A percentile compares a stretch with the other conserved stretches of the same genome.
These are phyloP conservation scores for Mycena sp. DNA, from an alignment of 1,284 basidiomycete genomes.

Conservation along the genomic window DNA sequence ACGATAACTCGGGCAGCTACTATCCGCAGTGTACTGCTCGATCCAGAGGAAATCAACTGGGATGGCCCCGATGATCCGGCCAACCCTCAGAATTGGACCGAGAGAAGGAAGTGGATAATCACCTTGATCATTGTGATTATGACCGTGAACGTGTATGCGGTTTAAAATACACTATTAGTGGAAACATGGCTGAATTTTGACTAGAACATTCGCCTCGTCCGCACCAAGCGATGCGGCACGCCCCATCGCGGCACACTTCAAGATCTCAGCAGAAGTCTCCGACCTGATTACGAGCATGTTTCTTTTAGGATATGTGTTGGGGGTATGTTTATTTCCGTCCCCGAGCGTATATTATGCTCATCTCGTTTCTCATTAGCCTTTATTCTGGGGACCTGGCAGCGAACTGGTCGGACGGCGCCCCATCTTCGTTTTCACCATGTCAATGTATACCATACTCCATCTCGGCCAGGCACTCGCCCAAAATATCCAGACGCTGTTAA, in stretches of 20 bases:
- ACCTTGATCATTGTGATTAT: constrained; percentile 55
- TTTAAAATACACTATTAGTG: constrained; percentile 25
- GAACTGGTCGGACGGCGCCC: constrained; percentile 73
- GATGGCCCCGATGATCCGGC: constrained; percentile 68
- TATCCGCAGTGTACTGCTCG: background rate
- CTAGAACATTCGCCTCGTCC: constrained; percentile 69
- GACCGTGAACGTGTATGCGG: constrained; percentile 63
- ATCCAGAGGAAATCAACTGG: constrained; percentile 57
- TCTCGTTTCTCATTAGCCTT: constrained; percentile 44
- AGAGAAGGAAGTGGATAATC: constrained; percentile 59
- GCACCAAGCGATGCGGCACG: constrained; percentile 61
- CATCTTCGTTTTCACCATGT: constrained; percentile 62
- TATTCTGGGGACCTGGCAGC: constrained; percentile 64
- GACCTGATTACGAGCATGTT: constrained; percentile 66
- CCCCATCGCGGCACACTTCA: constrained; percentile 55
- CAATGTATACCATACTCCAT: constrained; percentile 67
- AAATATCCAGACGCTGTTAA: constrained; percentile 72
- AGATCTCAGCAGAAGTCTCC: constrained; percentile 55
- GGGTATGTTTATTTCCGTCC: constrained; percentile 48
- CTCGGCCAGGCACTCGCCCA: constrained; percentile 73
- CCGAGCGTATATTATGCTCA: constrained; percentile 41
- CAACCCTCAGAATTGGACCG: constrained; percentile 73
- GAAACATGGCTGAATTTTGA: constrained; percentile 16
- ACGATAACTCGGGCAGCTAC: background rate
- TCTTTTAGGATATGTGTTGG: constrained; percentile 54